Evolutionary conservation across 208 protist genomes (phyloP), one percentile per base, ranked within the genome.

Genomic region (Wallacemonas sp.): DNA sequence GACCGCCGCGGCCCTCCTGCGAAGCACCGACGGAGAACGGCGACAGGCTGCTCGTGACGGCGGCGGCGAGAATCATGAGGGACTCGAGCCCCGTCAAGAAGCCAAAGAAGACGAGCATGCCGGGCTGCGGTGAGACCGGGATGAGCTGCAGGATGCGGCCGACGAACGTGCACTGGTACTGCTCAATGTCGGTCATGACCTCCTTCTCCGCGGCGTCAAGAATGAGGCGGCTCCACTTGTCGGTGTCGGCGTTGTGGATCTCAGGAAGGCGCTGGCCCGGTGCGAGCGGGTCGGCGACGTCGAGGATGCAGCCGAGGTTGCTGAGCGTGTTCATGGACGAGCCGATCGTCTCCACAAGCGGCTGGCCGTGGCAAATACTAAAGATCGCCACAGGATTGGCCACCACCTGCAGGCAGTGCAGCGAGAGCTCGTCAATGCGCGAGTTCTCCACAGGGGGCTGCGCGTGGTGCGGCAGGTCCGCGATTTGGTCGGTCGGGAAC

Each of bases 341-440:
- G 42, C 65, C 55, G 52, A 95, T 84, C 44, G 77, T 84, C 49
- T 82, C 81, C 46, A 67, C 73, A 4, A 76, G 72, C 22, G 89
- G 84, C 68, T 89, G 72, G 50, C 79, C 79, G 64, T 84, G 85
- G 61, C 89, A 95, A 2, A 95, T 54, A 29, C 72, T 85, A 76
- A 91, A 95, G 59, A 91, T 81, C 16, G 77, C 72, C 39, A 86
- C 79, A 0, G 89, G 89, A 46, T 78, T 86, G 23, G 65, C 61
- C 36, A 81, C 78, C 20, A 95, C 70, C 63, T 95, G 81, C 28
- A 95, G 76, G 55, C 65, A 86, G 64, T 95, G 89, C 70, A 95
- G 72, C 20, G 86, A 82, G 36, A 95, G 79, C 61, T 92, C 84
- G 55, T 80, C 82, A 41, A 93, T 86, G 55, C 76, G 74, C 48